Evolutionary conservation across 2,329 filamentous ascomycete genomes (phyloP).

Genomic region (Pestalotiopsis sp.): DNA sequence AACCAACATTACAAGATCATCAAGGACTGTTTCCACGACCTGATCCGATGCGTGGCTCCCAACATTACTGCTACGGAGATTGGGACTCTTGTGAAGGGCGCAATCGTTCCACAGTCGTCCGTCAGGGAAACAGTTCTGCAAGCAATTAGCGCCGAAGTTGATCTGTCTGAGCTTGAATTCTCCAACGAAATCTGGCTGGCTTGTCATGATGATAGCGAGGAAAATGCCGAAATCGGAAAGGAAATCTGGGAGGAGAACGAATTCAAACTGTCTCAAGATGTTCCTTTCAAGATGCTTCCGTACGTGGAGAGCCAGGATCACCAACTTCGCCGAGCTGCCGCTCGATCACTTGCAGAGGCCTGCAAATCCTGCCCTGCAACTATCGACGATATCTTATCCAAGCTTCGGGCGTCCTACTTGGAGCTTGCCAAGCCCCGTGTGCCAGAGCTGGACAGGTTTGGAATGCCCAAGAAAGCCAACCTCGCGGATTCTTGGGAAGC

Average conservation of each 20-base stretch:
- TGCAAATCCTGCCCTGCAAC: constrained; percentile 60
- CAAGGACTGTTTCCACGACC: constrained; percentile 87
- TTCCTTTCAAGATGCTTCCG: constrained; percentile 67
- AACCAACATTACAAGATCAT: constrained; percentile 92
- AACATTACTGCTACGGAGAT: constrained; percentile 78
- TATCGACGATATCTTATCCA: constrained; percentile 62
- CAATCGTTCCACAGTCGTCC: constrained; percentile 74
- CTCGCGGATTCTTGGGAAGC: constrained; percentile 88
- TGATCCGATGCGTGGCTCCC: constrained; percentile 79
- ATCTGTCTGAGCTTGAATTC: constrained; percentile 83
- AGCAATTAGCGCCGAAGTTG: constrained; percentile 86
- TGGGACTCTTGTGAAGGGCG: constrained; percentile 71
- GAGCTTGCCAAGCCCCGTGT: constrained; percentile 80
- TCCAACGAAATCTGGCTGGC: constrained; percentile 93
- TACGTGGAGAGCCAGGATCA: constrained; percentile 80
- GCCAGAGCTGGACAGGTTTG: constrained; percentile 86
- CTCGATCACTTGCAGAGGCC: constrained; percentile 77
- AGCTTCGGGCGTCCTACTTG: constrained; percentile 70
- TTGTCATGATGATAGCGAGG: constrained; percentile 85
- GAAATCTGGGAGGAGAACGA: constrained; percentile 96
- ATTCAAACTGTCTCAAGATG: constrained; percentile 66
- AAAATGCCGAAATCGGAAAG: constrained; percentile 79
- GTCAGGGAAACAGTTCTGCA: constrained; percentile 86
- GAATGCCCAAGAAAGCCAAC: constrained; percentile 90
- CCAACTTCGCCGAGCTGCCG: constrained; percentile 80